Percentiles rank a stretch among this genome's conserved stretches.
Evolutionary conservation across 2,329 filamentous ascomycete genomes (phyloP).

Genomic region (Aurifilum marmelostoma): DNA sequence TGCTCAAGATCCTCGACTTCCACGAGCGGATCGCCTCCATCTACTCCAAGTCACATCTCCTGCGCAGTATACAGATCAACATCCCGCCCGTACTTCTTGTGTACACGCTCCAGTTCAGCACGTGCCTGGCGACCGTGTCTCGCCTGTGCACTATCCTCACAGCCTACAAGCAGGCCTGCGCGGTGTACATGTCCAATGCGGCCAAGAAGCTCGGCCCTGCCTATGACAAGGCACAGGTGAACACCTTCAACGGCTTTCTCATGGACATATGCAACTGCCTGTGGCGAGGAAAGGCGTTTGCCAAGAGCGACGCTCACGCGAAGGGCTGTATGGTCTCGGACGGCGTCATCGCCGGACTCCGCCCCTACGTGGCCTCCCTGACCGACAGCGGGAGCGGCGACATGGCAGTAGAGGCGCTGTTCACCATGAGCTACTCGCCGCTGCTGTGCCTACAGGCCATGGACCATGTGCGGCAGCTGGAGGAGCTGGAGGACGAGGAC

Average conservation of each 20-base stretch:
- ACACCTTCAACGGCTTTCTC: conserved; percentile 78
- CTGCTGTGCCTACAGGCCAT: conserved; percentile 60
- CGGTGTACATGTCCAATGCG: conserved; percentile 58
- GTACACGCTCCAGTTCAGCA: conserved; percentile 71
- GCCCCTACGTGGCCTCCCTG: conserved; percentile 52
- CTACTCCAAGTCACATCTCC: conserved; percentile 54
- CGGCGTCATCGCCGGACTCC: conserved; percentile 49
- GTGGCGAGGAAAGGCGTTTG: conserved; percentile 77
- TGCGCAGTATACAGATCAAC: conserved; percentile 63
- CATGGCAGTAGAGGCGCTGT: conserved; percentile 52
- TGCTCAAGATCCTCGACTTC: conserved; percentile 69
- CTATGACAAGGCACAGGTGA: conserved; percentile 64
- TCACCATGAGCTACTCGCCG: conserved; percentile 63
- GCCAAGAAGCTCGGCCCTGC: conserved; percentile 37
- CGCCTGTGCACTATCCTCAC: conserved; percentile 72
- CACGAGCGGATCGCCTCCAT: conserved; percentile 65
- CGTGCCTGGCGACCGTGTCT: conserved; percentile 65
- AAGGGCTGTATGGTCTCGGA: conserved; percentile 56
- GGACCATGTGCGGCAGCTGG: conserved; percentile 56
- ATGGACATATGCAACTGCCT: conserved; percentile 87
- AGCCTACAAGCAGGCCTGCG: conserved; percentile 74
- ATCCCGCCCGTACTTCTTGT: conserved; percentile 70
- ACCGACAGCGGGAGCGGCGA: conserved; percentile 42
- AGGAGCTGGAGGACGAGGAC: conserved; percentile 55
- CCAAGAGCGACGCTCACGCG: conserved; percentile 64